Conservation (phyloP, 371 early-diverging fungal genomes). For the Lichtheimia corymbifera region DNA sequence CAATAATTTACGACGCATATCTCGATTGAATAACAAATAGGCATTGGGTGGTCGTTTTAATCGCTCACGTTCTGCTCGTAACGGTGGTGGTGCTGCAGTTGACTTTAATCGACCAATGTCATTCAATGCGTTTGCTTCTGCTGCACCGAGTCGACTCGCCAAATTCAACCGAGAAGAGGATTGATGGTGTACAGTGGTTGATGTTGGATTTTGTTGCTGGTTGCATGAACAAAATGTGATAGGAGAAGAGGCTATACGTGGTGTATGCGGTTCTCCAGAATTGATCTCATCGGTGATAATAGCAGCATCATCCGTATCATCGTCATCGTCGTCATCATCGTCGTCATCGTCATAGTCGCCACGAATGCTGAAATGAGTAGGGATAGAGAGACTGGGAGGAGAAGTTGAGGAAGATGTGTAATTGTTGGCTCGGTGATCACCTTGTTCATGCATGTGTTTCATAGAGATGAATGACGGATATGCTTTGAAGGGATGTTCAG, state of each 20-base stretch:
- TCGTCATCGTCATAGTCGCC: not conserved
- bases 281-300: too few relatives aligned
- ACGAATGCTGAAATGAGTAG: not conserved
- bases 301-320: too few relatives aligned
- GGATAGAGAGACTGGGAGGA: conserved; percentile 4
- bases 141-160: too few relatives aligned
- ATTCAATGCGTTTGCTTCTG: too few relatives aligned
- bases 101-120: not conserved
- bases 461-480: conserved; percentile 29
- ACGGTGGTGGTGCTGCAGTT: not conserved
- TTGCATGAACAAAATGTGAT: too few relatives aligned
- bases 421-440: not conserved
- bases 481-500: conserved; percentile 21
- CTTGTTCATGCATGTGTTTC: conserved; percentile 17
- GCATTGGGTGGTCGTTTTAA: conserved; percentile 69
- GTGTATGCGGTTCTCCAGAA: too few relatives aligned
- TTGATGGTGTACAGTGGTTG: too few relatives aligned
- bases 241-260: too few relatives aligned
- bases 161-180: too few relatives aligned
- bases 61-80: conserved; percentile 19
- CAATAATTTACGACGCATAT: conserved; percentile 57
- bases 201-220: too few relatives aligned
- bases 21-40: conserved; percentile 62
- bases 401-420: not conserved
- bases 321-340: too few relatives aligned